phyloP scores from a whole-genome alignment of 1,284 basidiomycete genomes.

The Boletus holoroseus region DNA sequence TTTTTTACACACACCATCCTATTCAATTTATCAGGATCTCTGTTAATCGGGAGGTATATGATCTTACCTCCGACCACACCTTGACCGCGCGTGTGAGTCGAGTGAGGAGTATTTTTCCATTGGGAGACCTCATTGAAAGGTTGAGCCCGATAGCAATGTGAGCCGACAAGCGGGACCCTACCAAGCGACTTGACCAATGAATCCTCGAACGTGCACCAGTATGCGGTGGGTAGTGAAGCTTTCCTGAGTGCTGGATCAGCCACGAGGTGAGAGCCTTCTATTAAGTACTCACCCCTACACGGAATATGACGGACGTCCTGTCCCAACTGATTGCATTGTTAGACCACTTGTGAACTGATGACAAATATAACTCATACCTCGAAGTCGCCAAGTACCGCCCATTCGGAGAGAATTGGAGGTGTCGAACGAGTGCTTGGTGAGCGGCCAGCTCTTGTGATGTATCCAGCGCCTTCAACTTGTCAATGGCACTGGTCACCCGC shows the following conservation, averaged over 20 bases:
- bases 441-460: slow-evolving; percentile 47
- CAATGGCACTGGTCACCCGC: slow-evolving; percentile 51
- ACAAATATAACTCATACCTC: slow-evolving; percentile 18
- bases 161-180: slow-evolving; percentile 24
- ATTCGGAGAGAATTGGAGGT: slow-evolving; percentile 40
- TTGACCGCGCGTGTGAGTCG: slow-evolving; percentile 68
- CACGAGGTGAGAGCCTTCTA: slow-evolving; percentile 9
- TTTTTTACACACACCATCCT: slow-evolving; percentile 69
- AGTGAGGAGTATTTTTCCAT: slow-evolving; percentile 56
- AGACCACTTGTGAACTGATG: slow-evolving; percentile 2
- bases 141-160: slow-evolving; percentile 4
- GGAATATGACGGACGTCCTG: slow-evolving; percentile 67
- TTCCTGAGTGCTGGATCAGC: slow-evolving; percentile 38
- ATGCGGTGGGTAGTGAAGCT: slow-evolving; percentile 56
- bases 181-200: slow-evolving; percentile 78
- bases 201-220: slow-evolving; percentile 67
- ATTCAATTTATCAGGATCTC: slow-evolving; percentile 12
- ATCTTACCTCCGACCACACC: slow-evolving; percentile 63
- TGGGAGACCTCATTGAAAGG: slow-evolving; percentile 52
- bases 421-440: slow-evolving; percentile 36
- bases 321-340: slow-evolving; percentile 55
- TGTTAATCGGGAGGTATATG: slow-evolving; percentile 20
- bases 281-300: slow-evolving; percentile 49
- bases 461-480: slow-evolving; percentile 52
- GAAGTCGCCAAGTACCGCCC: slow-evolving; percentile 38